phyloP scores from a whole-genome alignment of 1,139 yeast genomes.

The Pichia sp. region DNA sequence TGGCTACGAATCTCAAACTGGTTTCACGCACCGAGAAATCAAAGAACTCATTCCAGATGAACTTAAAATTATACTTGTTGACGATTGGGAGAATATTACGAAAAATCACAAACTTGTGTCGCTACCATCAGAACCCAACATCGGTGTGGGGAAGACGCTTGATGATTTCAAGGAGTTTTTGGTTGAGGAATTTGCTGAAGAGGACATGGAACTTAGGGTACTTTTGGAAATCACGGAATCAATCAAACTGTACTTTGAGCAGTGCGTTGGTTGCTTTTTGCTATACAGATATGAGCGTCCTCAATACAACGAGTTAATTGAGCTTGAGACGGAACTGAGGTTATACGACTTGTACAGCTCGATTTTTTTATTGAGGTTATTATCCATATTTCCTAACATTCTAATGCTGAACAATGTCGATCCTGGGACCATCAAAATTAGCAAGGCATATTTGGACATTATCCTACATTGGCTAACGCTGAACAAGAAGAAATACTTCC shows the following conservation, averaged over 20 bases:
- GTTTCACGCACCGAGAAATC: slow-evolving; percentile 14
- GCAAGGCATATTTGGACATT: slow-evolving; percentile 48
- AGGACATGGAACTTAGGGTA: slow-evolving; percentile 43
- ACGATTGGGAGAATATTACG: slow-evolving; percentile 91
- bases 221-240: slow-evolving; percentile 66
- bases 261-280: slow-evolving; percentile 61
- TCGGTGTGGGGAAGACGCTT: slow-evolving; percentile 44
- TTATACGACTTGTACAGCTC: slow-evolving; percentile 53
- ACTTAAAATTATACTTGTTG: slow-evolving; percentile 67
- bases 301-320: slow-evolving; percentile 55
- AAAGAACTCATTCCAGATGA: slow-evolving; percentile 51
- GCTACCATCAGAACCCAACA: slow-evolving; percentile 40
- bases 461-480: slow-evolving; percentile 42
- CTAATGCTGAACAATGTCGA: slow-evolving; percentile 80
- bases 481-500: slow-evolving; percentile 42
- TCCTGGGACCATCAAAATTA: slow-evolving; percentile 53
- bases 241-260: slow-evolving; percentile 67
- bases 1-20: slow-evolving; percentile 11
- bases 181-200: slow-evolving; percentile 17
- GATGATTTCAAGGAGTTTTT: slow-evolving; percentile 33
- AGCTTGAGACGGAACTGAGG: slow-evolving; percentile 10
- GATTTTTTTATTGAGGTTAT: slow-evolving; percentile 47
- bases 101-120: slow-evolving; percentile 64
- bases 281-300: slow-evolving; percentile 80
- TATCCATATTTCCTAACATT: slow-evolving; percentile 74